phyloP scores from a whole-genome alignment of 331 rosid genomes.

The Erythrophleum ivorense region DNA sequence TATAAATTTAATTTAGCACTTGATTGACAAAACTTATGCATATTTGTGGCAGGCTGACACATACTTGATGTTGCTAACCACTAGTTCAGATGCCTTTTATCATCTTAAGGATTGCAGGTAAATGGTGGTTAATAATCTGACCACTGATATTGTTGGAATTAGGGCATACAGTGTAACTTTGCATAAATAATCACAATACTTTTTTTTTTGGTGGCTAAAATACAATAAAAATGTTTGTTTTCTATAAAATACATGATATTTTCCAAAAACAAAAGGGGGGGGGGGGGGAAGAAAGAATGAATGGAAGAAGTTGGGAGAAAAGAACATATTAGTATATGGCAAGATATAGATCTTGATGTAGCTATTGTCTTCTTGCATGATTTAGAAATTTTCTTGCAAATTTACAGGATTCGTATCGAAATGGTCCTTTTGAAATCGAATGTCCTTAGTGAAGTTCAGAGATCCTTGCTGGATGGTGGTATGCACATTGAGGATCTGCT shows the following conservation, averaged over 20 bases:
- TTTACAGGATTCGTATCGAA: slow-evolving; percentile 83
- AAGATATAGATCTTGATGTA: slow-evolving; percentile 21
- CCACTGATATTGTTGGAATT: slow-evolving; percentile 27
- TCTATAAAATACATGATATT: background rate
- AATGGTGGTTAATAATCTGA: slow-evolving; percentile 40
- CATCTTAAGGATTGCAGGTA: slow-evolving; percentile 98
- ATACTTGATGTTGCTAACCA: slow-evolving; percentile 88
- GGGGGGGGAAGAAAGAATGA: too few species aligned
- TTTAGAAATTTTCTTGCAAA: slow-evolving; percentile 48
- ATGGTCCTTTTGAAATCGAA: slow-evolving; percentile 83
- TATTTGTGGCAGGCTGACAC: slow-evolving; percentile 76
- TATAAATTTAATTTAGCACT: slow-evolving; percentile 6
- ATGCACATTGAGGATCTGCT: slow-evolving; percentile 96
- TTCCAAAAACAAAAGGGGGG: too few species aligned
- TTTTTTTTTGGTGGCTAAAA: background rate
- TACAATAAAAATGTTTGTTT: background rate
- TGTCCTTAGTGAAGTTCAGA: slow-evolving; percentile 94
- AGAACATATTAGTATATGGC: background rate
- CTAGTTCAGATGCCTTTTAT: slow-evolving; percentile 94
- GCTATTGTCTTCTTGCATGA: slow-evolving; percentile 30
- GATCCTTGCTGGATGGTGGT: slow-evolving; percentile 95
- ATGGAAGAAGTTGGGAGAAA: background rate
- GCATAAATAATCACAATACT: background rate
- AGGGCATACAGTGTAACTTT: slow-evolving; percentile 16
- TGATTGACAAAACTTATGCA: slow-evolving; percentile 30